Base-by-base conservation (phyloP, 2,329 filamentous ascomycete genomes). In the Aschersonia sp. region DNA sequence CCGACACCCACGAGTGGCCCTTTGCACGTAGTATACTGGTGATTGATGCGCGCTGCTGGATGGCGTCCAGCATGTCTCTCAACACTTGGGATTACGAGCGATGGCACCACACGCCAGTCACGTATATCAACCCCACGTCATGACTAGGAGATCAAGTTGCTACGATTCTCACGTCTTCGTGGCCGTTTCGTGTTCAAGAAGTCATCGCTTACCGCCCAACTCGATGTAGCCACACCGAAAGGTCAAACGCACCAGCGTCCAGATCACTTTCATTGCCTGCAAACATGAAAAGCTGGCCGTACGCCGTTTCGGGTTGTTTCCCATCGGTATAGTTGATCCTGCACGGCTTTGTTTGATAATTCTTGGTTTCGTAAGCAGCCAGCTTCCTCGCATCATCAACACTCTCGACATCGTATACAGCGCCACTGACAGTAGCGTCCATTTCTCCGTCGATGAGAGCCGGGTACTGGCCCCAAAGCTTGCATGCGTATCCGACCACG, bases 381-480 rank as follows among this genome's bases (percentile, higher is more conserved):
- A 47, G 46, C 30, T 47, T 47, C 39, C 46, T 47, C n/a, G 46
- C 46, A 43, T 47, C 39, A 5, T 47, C 46, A 33, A 43, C 39
- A 47, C 6, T 47, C 11, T 47, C 46, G 22, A 47, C 46, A 42
- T 47, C 37, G 30, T 47, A 47, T 47, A 30, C 46, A 43, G 40
- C 46, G 37, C 46, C 46, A 4, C 41, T 33, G n/a, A 47, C 46
- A 43, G 32, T 35, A 47, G 40, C 46, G 39, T 33, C 46, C 40
- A 35, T 43, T 43, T 47, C 40, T 47, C 46, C 46, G 37, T 43
- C 46, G 3, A 47, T n/a, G 33, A 47, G 5, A 22, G 46, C 46
- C 14, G 46, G 46, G 42, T 47, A 47, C 40, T 47, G 46, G 46
- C 40, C 46, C 46, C 46, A 47, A 47, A 47, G 46, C n/a, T 47